Conservation (phyloP, 78 protist genomes). For the Dictyostelium capitatum region DNA sequence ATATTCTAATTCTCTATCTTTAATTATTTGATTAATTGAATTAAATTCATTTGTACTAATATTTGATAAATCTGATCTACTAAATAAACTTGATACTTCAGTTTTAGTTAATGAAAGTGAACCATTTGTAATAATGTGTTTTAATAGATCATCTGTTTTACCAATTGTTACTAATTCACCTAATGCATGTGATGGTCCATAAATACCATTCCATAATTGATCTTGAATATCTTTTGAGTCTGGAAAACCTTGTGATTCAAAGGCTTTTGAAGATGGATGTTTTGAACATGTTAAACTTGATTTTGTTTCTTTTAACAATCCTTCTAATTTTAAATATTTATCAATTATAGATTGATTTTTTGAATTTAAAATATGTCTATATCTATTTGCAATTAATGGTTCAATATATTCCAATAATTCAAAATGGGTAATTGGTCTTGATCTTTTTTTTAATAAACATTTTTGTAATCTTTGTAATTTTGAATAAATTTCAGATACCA, state of each 20-base stretch:
- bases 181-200: neutral
- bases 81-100: neutral
- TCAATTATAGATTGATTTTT: neutral
- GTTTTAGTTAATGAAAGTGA: neutral
- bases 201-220: neutral
- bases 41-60: neutral
- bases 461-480: neutral
- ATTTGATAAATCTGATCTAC: neutral
- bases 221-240: neutral
- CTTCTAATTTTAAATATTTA: neutral
- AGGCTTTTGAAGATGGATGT: neutral
- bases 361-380: neutral
- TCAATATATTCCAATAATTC: neutral
- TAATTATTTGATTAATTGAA: neutral
- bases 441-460: neutral
- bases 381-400: conserved; percentile 1
- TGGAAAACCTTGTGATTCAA: neutral
- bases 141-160: neutral
- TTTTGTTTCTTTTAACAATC: neutral
- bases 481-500: neutral
- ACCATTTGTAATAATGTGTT: neutral
- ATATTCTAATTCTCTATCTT: neutral
- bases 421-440: neutral
- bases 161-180: neutral
- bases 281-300: neutral